Conservation (phyloP, 306 rosid species). For the Geum urbanum region DNA sequence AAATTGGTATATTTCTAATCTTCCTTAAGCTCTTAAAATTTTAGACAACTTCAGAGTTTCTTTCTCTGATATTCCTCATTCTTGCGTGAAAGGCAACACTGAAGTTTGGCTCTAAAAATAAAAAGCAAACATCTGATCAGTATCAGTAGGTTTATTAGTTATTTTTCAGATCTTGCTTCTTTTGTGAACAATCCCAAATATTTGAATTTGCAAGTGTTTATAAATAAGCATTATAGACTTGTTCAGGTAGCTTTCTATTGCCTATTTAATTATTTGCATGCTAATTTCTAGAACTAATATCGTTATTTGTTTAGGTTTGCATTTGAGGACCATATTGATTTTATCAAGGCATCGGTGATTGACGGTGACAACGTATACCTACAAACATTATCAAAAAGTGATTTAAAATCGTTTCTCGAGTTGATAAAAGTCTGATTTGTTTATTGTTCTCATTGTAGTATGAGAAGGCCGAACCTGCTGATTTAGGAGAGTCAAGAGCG, state of each 20-base stretch:
- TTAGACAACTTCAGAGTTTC: slow-evolving; percentile 15
- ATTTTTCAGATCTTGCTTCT: slow-evolving; percentile 1
- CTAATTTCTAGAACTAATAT: slow-evolving; percentile 8
- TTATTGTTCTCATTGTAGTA: slow-evolving; percentile 41
- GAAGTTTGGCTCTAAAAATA: slow-evolving; percentile 74
- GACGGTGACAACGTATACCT: slow-evolving; percentile 49
- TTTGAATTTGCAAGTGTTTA: slow-evolving; percentile 8
- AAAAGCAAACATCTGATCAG: slow-evolving; percentile 51
- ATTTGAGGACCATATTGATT: slow-evolving; percentile 80
- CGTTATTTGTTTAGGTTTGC: slow-evolving; percentile 52
- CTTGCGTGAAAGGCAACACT: slow-evolving; percentile 66
- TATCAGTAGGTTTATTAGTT: slow-evolving; percentile 41
- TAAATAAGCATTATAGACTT: slow-evolving; percentile 7
- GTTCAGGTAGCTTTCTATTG: slow-evolving; percentile 1
- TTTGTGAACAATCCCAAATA: neutral
- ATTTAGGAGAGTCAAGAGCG: slow-evolving; percentile 47
- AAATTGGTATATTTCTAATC: slow-evolving; percentile 44
- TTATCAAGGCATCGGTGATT: slow-evolving; percentile 58
- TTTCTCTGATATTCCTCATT: slow-evolving; percentile 19
- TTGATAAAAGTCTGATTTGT: slow-evolving; percentile 21
- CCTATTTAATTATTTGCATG: slow-evolving; percentile 7
- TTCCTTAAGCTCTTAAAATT: neutral
- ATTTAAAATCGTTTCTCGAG: neutral
- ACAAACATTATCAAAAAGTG: slow-evolving; percentile 10
- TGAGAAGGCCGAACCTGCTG: slow-evolving; percentile 54